A percentile compares a stretch with the other conserved stretches of the same genome.
Conservation (phyloP, 805 yeast species). For the Kodamaea laetipori region DNA sequence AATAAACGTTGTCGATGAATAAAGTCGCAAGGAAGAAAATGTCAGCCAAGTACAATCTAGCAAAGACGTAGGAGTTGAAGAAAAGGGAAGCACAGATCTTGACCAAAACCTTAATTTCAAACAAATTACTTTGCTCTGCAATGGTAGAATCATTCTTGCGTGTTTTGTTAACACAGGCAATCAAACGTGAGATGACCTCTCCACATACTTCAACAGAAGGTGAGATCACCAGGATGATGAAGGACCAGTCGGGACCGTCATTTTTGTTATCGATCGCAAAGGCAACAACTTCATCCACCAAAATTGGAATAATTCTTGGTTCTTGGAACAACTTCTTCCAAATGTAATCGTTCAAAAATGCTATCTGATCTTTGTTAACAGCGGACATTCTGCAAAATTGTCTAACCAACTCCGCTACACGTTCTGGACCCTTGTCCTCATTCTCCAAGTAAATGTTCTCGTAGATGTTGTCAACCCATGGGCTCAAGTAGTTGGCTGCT, state of each 20-base stretch:
- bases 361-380: constrained; percentile 47
- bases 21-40: constrained; percentile 66
- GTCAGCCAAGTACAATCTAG: constrained; percentile 70
- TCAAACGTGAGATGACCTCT: constrained; percentile 57
- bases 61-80: constrained; percentile 65
- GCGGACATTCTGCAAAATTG: constrained; percentile 62
- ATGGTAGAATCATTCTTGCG: constrained; percentile 43
- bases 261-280: constrained; percentile 76
- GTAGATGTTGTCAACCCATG: constrained; percentile 75
- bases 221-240: constrained; percentile 61
- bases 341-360: constrained; percentile 57
- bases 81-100: constrained; percentile 64
- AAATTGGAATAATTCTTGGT: constrained; percentile 54
- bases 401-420: constrained; percentile 61
- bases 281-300: constrained; percentile 73
- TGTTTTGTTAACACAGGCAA: constrained; percentile 54
- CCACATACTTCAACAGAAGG: constrained; percentile 79
- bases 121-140: constrained; percentile 53
- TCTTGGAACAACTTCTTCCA: constrained; percentile 72
- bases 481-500: constrained; percentile 56
- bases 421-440: constrained; percentile 60
- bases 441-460: constrained; percentile 55
- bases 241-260: constrained; percentile 70
- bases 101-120: constrained; percentile 69
- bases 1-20: constrained; percentile 52